These are phyloP conservation scores for Handroanthus guayacan DNA, from an alignment of 257 asterid genomes.

Conservation along the genomic window DNA sequence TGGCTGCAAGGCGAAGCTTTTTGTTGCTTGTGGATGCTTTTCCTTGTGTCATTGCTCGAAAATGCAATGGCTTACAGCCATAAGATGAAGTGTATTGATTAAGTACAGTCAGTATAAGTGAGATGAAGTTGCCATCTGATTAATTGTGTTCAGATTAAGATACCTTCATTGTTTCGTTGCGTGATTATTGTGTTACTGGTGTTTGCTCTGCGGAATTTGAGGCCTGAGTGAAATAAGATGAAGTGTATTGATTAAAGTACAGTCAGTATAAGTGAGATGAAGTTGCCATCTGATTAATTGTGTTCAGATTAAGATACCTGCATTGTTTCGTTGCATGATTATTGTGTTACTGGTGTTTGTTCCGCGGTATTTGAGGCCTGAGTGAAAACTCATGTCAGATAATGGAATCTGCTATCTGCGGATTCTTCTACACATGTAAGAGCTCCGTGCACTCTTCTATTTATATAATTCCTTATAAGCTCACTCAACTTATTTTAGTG, in stretches of 20 bases:
- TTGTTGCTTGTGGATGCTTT: conserved; percentile 29
- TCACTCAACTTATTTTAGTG: conserved; percentile 16
- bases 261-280: conserved; percentile 30
- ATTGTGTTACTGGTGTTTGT: conserved; percentile 47
- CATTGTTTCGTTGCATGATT: conserved; percentile 42
- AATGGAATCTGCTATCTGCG: conserved; percentile 46
- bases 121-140: conserved; percentile 41
- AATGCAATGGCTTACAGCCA: conserved; percentile 34
- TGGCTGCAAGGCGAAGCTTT: conserved; percentile 27
- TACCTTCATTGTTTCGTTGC: background rate
- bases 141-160: conserved; percentile 41
- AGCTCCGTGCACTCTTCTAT: conserved; percentile 40
- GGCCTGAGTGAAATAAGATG: background rate
- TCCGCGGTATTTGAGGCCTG: conserved; percentile 45
- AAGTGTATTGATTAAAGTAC: conserved; percentile 27
- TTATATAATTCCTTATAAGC: conserved; percentile 15
- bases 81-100: conserved; percentile 28
- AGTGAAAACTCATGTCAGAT: conserved; percentile 46
- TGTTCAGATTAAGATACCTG: conserved; percentile 41
- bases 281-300: conserved; percentile 39
- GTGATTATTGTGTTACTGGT: too few relatives aligned
- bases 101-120: conserved; percentile 26
- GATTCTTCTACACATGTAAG: conserved; percentile 56
- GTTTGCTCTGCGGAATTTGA: too few relatives aligned
- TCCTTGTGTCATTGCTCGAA: conserved; percentile 27